Percentiles rank a stretch among this genome's conserved stretches.
These are phyloP conservation scores for Geotrichum citri-aurantii DNA, from an alignment of 1,139 yeast genomes.

Conservation along the genomic window DNA sequence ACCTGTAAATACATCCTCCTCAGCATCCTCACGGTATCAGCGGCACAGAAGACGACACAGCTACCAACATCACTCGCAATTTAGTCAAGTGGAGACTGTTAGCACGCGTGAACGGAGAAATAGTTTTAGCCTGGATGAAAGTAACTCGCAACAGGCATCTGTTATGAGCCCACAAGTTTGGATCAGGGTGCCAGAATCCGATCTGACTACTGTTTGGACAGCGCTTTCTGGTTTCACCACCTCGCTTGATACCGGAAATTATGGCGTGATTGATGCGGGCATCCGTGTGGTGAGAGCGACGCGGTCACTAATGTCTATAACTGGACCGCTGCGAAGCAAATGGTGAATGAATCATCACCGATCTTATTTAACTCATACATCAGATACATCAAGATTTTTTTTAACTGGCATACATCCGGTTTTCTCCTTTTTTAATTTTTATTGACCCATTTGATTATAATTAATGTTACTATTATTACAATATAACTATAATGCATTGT, in stretches of 20 bases:
- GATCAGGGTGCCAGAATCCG: constrained; percentile 28
- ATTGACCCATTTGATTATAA: too few species aligned
- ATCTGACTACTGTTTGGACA: constrained; percentile 26
- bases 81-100: neutral
- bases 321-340: constrained; percentile 23
- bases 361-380: neutral
- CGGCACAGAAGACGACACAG: neutral
- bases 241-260: constrained; percentile 16
- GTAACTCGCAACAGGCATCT: neutral
- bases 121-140: neutral
- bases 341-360: constrained; percentile 16
- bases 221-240: constrained; percentile 26
- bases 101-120: neutral
- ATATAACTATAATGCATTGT: too few species aligned
- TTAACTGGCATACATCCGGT: neutral
- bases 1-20: neutral
- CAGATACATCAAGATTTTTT: neutral
- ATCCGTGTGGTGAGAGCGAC: constrained; percentile 29
- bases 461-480: too few species aligned
- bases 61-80: neutral
- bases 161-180: constrained; percentile 22
- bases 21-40: neutral
- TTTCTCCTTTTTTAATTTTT: too few species aligned
- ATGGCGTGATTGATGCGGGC: constrained; percentile 20
- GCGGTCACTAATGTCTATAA: constrained; percentile 24